phyloP scores from a whole-genome alignment of 1,139 yeast species.

The Kodamaea ohmeri region DNA sequence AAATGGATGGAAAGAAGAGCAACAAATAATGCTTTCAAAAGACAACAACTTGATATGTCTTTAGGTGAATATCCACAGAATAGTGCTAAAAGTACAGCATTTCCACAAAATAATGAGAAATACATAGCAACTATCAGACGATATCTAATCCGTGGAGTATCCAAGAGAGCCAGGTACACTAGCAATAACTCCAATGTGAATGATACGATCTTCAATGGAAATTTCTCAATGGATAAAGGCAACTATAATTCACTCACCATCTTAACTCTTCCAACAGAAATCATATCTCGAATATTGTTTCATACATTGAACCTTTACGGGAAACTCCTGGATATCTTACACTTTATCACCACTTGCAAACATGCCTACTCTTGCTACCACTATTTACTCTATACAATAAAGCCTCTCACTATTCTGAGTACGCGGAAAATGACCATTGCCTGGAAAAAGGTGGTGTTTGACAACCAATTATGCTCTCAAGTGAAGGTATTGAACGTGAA shows the following conservation, averaged over 20 bases:
- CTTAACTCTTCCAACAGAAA: background rate
- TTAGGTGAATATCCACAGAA: too few species aligned
- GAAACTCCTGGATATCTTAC: background rate
- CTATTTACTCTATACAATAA: background rate
- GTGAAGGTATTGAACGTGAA: background rate
- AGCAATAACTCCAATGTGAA: too few species aligned
- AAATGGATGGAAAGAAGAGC: background rate
- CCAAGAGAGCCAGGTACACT: too few species aligned
- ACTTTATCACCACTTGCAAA: background rate
- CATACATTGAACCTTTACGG: background rate
- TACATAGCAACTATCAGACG: too few species aligned
- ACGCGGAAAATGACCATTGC: background rate
- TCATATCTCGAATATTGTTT: conserved; percentile 2
- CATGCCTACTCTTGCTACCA: background rate
- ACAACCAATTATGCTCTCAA: background rate
- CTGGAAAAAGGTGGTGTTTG: background rate
- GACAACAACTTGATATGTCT: too few species aligned
- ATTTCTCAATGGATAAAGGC: background rate
- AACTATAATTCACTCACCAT: too few species aligned
- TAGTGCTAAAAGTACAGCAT: too few species aligned
- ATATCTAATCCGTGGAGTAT: too few species aligned
- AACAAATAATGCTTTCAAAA: background rate
- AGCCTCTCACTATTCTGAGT: background rate
- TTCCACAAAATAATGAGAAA: too few species aligned
- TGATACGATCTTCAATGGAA: too few species aligned